phyloP scores from a whole-genome alignment of 2,329 filamentous ascomycete genomes.

The Pseudocercospora musae region DNA sequence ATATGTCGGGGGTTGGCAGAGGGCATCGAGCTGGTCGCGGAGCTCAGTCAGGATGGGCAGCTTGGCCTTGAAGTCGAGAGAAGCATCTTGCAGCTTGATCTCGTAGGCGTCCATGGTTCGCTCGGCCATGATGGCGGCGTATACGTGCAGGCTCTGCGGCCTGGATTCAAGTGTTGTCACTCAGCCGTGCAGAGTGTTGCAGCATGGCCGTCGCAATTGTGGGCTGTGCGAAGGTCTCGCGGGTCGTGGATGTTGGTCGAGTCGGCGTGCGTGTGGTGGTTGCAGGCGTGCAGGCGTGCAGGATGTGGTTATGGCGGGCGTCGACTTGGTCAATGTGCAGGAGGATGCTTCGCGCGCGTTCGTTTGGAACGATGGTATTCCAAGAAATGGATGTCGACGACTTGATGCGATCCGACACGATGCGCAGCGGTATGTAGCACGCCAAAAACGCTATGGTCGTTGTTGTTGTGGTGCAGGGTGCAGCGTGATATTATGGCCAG shows the following conservation, averaged over 20 bases:
- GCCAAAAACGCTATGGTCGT: not conserved
- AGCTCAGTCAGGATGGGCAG: conserved; percentile 78
- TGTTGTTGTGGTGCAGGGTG: not conserved
- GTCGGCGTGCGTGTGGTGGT: not conserved
- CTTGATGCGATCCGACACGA: not conserved
- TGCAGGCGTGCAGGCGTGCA: not conserved
- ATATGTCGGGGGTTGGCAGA: conserved; percentile 75
- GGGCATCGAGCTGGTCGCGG: conserved; percentile 87
- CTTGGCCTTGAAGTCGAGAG: conserved; percentile 70
- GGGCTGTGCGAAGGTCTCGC: not conserved
- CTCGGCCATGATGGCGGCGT: conserved; percentile 34
- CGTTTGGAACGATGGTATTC: not conserved
- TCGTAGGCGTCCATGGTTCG: conserved; percentile 46
- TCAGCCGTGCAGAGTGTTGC: not conserved
- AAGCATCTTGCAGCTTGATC: conserved; percentile 45
- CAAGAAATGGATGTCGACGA: not conserved
- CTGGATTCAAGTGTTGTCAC: not conserved
- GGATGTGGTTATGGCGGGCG: too few species aligned
- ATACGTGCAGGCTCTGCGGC: conserved; percentile 5
- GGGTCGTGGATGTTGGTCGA: not conserved
- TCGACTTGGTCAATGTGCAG: not conserved
- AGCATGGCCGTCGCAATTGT: not conserved
- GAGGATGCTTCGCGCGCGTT: not conserved
- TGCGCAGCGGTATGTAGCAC: not conserved
- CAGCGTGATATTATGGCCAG: too few species aligned